Percentiles rank a stretch among this genome's conserved stretches.
Conservation (phyloP, 106 monocot species). For the Apostasia shenzhenica region DNA sequence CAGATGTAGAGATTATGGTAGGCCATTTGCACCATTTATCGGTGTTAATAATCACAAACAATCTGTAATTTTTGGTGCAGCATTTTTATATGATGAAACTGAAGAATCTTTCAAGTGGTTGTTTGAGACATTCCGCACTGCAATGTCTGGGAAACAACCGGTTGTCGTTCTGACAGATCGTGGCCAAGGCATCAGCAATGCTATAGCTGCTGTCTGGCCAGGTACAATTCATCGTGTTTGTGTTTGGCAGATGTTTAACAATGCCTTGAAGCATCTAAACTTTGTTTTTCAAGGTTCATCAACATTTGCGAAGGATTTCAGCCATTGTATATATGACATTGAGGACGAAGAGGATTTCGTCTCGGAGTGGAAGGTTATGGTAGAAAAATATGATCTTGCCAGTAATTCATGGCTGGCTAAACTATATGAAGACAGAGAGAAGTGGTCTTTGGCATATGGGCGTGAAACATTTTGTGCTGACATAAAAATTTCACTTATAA, state of each 20-base stretch:
- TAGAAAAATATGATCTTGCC: constrained; percentile 5
- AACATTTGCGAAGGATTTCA: constrained; percentile 10
- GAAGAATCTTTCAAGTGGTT: constrained; percentile 29
- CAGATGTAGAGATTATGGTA: constrained; percentile 8
- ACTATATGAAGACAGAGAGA: constrained; percentile 4
- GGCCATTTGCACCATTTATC: constrained; percentile 22
- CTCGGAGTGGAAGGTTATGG: not conserved
- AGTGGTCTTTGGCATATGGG: constrained; percentile 11
- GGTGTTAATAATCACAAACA: constrained; percentile 35
- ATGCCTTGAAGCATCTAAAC: constrained; percentile 6
- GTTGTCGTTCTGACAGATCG: constrained; percentile 20
- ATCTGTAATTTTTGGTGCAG: constrained; percentile 26
- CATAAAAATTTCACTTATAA: constrained; percentile 6
- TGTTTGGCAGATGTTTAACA: constrained; percentile 10
- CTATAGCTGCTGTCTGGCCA: constrained; percentile 9
- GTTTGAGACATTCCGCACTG: constrained; percentile 18
- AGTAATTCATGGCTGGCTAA: constrained; percentile 4
- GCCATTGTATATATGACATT: constrained; percentile 6
- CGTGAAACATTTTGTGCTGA: constrained; percentile 11
- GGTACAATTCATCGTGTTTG: constrained; percentile 15
- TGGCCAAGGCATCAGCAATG: constrained; percentile 10
- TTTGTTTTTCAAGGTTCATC: constrained; percentile 10
- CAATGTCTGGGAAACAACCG: constrained; percentile 27
- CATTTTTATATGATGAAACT: constrained; percentile 21
- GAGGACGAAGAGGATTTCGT: constrained; percentile 7